These are phyloP conservation scores for Tricholoma bakamatsutake DNA, from an alignment of 768 basidiomycete species.

Conservation along the genomic window DNA sequence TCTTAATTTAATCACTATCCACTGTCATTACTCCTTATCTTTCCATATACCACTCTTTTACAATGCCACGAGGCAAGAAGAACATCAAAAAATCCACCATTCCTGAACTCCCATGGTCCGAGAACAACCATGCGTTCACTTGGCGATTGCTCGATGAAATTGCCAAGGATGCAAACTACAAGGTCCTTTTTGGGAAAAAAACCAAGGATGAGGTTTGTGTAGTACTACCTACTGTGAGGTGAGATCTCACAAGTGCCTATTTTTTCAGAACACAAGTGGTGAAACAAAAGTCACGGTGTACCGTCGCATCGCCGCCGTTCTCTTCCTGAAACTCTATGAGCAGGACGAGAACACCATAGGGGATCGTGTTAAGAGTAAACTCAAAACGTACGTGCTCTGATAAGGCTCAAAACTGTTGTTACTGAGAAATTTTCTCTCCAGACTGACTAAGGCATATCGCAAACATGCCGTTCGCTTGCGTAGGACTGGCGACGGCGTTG, in stretches of 20 bases:
- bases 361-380: conserved; percentile 12
- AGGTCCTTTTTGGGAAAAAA: conserved; percentile 17
- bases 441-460: conserved; percentile 9
- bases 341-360: conserved; percentile 7
- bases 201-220: conserved; percentile 3
- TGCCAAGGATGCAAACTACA: conserved; percentile 11
- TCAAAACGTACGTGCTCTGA: not conserved
- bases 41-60: not conserved
- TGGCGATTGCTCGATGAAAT: conserved; percentile 12
- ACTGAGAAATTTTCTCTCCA: conserved; percentile 1
- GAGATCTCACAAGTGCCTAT: no score
- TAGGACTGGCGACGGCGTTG: conserved; percentile 3
- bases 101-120: conserved; percentile 4
- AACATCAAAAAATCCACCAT: not conserved
- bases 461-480: conserved; percentile 12
- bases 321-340: conserved; percentile 13
- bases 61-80: not conserved
- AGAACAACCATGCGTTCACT: not conserved
- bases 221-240: no score
- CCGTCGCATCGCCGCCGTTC: conserved; percentile 13
- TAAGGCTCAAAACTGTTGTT: no score
- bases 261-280: conserved; percentile 18
- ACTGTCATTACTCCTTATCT: no score
- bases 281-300: conserved; percentile 16
- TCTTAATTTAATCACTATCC: no score